phyloP scores from a whole-genome alignment of 495 filamentous ascomycete species.

The Hyaloscypha finlandica region DNA sequence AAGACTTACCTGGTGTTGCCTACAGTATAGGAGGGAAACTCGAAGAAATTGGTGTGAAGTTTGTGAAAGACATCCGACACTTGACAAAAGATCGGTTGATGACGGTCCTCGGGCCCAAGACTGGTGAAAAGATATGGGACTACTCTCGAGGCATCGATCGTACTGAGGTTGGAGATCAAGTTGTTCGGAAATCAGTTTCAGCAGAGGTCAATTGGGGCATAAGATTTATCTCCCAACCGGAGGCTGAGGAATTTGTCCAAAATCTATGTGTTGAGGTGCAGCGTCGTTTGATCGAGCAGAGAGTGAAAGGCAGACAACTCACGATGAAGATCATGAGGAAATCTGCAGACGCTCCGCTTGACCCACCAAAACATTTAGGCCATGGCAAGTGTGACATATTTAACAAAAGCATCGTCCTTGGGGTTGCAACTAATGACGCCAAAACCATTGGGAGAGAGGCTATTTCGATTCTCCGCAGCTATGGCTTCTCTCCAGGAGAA shows the following conservation, averaged over 20 bases:
- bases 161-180: conserved; percentile 81
- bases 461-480: conserved; percentile 77
- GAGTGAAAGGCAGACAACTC: conserved; percentile 82
- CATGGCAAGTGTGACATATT: conserved; percentile 94
- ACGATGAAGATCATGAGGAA: conserved; percentile 93
- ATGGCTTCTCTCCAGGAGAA: conserved; percentile 85
- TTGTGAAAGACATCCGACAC: conserved; percentile 78
- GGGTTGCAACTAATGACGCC: conserved; percentile 74
- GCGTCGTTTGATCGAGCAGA: conserved; percentile 74
- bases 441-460: conserved; percentile 76
- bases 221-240: conserved; percentile 83
- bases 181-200: conserved; percentile 82
- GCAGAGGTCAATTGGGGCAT: conserved; percentile 99
- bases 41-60: conserved; percentile 81
- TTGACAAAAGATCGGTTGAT: conserved; percentile 72
- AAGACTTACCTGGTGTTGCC: conserved; percentile 85
- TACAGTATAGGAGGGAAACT: conserved; percentile 81
- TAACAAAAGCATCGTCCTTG: conserved; percentile 82
- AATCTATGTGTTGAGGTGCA: conserved; percentile 82
- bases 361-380: conserved; percentile 91
- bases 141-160: conserved; percentile 88
- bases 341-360: conserved; percentile 81
- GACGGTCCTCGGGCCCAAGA: conserved; percentile 81
- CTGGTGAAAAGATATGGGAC: conserved; percentile 87
- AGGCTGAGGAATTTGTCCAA: conserved; percentile 86